Conservation (phyloP, 2,329 filamentous ascomycete species). For the Didymella exigua region DNA sequence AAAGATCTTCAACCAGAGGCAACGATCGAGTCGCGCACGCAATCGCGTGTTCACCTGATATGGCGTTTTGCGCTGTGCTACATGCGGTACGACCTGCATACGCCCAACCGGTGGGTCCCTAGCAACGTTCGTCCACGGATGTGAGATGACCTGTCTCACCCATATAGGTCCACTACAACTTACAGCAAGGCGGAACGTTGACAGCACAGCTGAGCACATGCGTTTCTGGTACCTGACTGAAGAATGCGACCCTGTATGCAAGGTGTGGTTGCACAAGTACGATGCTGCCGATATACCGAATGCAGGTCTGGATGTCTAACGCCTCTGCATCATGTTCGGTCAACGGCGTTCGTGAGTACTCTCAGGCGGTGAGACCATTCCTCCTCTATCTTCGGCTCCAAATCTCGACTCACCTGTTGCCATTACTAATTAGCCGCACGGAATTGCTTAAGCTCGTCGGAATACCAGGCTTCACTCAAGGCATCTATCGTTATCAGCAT, state of each 20-base stretch:
- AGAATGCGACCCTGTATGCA: slow-evolving; percentile 39
- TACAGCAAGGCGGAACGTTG: slow-evolving; percentile 27
- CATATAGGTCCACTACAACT: slow-evolving; percentile 20
- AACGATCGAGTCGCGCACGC: slow-evolving; percentile 7
- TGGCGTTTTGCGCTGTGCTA: slow-evolving; percentile 19
- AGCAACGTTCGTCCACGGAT: slow-evolving; percentile 11
- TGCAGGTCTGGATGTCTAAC: slow-evolving; percentile 17
- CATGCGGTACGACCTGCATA: slow-evolving; percentile 13
- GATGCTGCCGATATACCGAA: slow-evolving; percentile 13
- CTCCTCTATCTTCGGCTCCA: neutral
- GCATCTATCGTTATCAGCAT: slow-evolving; percentile 17
- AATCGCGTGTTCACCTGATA: slow-evolving; percentile 32
- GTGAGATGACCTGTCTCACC: slow-evolving; percentile 34
- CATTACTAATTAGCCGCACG: neutral
- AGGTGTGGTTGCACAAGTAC: slow-evolving; percentile 35
- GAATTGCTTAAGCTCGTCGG: neutral
- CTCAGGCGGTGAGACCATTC: slow-evolving; percentile 1
- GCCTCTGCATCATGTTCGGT: slow-evolving; percentile 10
- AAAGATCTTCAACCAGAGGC: neutral
- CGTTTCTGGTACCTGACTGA: slow-evolving; percentile 34
- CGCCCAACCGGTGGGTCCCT: neutral
- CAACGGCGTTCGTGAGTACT: slow-evolving; percentile 7
- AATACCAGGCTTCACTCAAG: neutral
- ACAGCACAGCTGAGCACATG: slow-evolving; percentile 25
- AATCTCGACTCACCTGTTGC: neutral